Percentiles rank a stretch among this genome's conserved stretches.
phyloP scores from a whole-genome alignment of 1,284 basidiomycete genomes.

The Entoloma clypeatum region DNA sequence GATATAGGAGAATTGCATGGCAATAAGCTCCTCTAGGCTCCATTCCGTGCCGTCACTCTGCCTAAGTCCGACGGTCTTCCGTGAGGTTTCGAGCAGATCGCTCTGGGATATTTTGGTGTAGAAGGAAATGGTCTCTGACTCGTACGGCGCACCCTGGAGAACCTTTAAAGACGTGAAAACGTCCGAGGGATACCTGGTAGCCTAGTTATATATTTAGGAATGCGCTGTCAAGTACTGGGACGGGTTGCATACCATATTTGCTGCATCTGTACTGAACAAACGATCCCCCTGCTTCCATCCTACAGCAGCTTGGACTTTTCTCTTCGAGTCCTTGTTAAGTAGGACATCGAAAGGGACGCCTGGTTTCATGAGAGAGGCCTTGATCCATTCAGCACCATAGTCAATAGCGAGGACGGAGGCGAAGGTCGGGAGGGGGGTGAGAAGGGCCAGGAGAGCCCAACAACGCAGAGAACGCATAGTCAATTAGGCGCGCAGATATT shows the following conservation, averaged over 20 bases:
- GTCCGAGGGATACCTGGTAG: conserved; percentile 86
- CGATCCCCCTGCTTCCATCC: conserved; percentile 87
- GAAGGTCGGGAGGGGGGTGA: conserved; percentile 37
- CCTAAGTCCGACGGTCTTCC: conserved; percentile 56
- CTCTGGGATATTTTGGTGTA: conserved; percentile 65
- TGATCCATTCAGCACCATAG: conserved; percentile 95
- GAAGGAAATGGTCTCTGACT: conserved; percentile 60
- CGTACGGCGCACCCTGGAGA: conserved; percentile 73
- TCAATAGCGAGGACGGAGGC: conserved; percentile 86
- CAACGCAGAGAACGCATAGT: conserved; percentile 34
- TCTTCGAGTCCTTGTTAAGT: conserved; percentile 93
- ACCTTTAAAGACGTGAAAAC: conserved; percentile 87
- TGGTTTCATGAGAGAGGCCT: conserved; percentile 94
- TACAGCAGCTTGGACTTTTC: conserved; percentile 89
- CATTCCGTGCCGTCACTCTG: conserved; percentile 66
- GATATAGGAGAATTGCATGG: conserved; percentile 91
- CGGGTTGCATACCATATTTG: conserved; percentile 63
- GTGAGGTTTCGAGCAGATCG: conserved; percentile 52
- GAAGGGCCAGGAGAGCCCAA: conserved; percentile 31
- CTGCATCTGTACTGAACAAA: conserved; percentile 85
- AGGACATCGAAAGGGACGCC: conserved; percentile 96
- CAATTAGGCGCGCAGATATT: conserved; percentile 18
- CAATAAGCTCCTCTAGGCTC: conserved; percentile 88
- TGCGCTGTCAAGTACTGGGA: conserved; percentile 1
- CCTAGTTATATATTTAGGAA: conserved; percentile 44